Evolutionary conservation across 257 asterid genomes (phyloP), one percentile per base, ranked within the genome.

Genomic region (Rehmannia glutinosa): DNA sequence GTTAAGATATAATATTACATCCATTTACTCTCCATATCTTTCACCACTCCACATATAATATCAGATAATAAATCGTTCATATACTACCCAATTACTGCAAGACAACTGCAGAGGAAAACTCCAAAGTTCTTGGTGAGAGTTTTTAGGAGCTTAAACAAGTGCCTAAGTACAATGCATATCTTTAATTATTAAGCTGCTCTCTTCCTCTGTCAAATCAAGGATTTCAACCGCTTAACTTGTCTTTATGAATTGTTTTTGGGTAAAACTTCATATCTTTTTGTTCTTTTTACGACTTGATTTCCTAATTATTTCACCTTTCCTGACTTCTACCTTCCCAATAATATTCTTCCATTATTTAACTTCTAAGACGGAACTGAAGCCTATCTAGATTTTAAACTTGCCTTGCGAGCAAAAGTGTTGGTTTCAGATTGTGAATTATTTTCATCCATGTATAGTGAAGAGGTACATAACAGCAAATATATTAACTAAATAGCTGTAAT

Each of bases 401-500:
- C n/a, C n/a, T n/a, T n/a, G n/a, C n/a, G n/a, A n/a, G n/a, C n/a
- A n/a, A n/a, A n/a, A n/a, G n/a, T n/a, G n/a, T n/a, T n/a, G n/a
- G n/a, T n/a, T n/a, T n/a, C n/a, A n/a, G n/a, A n/a, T n/a, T n/a
- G n/a, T n/a, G n/a, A 33, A 36, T 39, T 35, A 20, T 66, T 36
- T 13, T 16, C 59, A 45, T 43, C 45, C 66, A 43, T 13, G 50
- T 41, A 4, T 35, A 30, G 32, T 20, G 42, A 69, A 27, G 46
- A 42, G 16, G 47, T 11, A 51, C 43, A 49, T 8, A 6, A 35
- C 64, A 62, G 30, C 21, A 61, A 45, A 69, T 61, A 54, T 15
- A 57, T 11, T 36, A 21, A 73, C 45, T 38, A 36, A 58, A 53
- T 66, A 49, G 73, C 51, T 38, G 64, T 61, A 43, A 39, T 49